A percentile compares a stretch with the other conserved stretches of the same genome.
These are phyloP conservation scores for Crithidia bombi DNA, from an alignment of 208 protist genomes.

Conservation along the genomic window DNA sequence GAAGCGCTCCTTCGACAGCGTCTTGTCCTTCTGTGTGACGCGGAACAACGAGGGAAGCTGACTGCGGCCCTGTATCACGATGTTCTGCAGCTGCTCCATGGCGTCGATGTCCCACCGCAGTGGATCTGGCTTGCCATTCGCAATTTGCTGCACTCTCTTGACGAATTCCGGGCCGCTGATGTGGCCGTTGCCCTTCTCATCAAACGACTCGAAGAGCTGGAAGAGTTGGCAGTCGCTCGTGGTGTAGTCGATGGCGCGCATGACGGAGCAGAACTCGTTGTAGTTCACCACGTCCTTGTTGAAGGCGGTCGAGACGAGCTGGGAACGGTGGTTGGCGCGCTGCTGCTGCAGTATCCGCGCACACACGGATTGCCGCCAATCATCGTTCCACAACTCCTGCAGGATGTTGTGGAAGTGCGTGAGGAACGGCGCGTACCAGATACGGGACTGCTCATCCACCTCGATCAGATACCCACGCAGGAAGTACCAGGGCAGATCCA, in stretches of 20 bases:
- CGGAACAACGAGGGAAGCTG: slow-evolving; percentile 75
- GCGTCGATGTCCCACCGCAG: slow-evolving; percentile 84
- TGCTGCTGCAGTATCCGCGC: slow-evolving; percentile 78
- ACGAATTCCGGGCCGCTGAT: slow-evolving; percentile 79
- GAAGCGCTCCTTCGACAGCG: slow-evolving; percentile 65
- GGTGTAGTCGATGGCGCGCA: slow-evolving; percentile 86
- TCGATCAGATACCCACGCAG: slow-evolving; percentile 80
- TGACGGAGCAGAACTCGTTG: slow-evolving; percentile 87
- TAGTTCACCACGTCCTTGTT: slow-evolving; percentile 82
- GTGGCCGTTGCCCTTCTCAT: slow-evolving; percentile 57
- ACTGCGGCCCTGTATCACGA: slow-evolving; percentile 82
- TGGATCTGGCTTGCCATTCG: slow-evolving; percentile 53
- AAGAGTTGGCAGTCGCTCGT: slow-evolving; percentile 85
- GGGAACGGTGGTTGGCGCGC: slow-evolving; percentile 75
- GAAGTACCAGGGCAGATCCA: slow-evolving; percentile 90
- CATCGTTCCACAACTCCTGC: slow-evolving; percentile 68
- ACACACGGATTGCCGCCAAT: slow-evolving; percentile 70
- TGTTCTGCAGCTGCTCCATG: slow-evolving; percentile 89
- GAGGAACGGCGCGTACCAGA: slow-evolving; percentile 81
- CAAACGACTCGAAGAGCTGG: slow-evolving; percentile 82
- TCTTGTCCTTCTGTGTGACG: slow-evolving; percentile 60
- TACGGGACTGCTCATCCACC: slow-evolving; percentile 70
- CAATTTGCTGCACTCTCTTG: slow-evolving; percentile 54
- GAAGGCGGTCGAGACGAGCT: slow-evolving; percentile 75
- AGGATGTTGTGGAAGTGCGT: slow-evolving; percentile 78